phyloP scores from a whole-genome alignment of 1,284 basidiomycete species.

The Athelia sp. region DNA sequence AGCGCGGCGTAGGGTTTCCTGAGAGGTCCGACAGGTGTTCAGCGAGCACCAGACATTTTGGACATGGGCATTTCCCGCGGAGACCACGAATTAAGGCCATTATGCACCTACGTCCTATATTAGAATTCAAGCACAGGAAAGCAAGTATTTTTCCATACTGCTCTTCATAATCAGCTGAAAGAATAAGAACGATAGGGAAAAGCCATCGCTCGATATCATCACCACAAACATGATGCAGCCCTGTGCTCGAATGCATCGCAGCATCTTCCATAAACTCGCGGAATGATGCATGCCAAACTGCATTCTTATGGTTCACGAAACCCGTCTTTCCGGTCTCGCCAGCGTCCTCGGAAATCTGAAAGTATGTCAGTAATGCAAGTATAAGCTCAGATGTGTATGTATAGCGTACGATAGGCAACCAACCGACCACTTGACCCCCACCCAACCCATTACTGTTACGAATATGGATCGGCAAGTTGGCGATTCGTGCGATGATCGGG shows the following conservation, averaged over 20 bases:
- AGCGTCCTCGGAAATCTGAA: conserved; percentile 12
- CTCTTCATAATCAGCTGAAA: conserved; percentile 31
- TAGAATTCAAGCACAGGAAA: too few species aligned
- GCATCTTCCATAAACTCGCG: conserved; percentile 14
- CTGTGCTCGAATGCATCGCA: conserved; percentile 10
- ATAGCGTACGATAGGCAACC: conserved; percentile 36
- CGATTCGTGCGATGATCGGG: conserved; percentile 32
- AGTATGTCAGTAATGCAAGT: background rate
- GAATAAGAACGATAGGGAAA: conserved; percentile 22
- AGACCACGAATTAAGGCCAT: conserved; percentile 29
- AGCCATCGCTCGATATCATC: conserved; percentile 13
- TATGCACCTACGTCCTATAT: conserved; percentile 7
- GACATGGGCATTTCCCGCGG: conserved; percentile 23
- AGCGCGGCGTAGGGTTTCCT: conserved; percentile 10
- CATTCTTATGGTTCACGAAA: conserved; percentile 19
- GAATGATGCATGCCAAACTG: conserved; percentile 25
- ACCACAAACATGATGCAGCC: conserved; percentile 14
- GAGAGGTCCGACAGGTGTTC: conserved; percentile 16
- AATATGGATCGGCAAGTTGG: conserved; percentile 31
- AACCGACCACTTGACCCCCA: conserved; percentile 35
- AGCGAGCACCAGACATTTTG: conserved; percentile 26
- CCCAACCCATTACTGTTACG: conserved; percentile 30
- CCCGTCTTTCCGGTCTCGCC: conserved; percentile 11
- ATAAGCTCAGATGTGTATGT: conserved; percentile 30
- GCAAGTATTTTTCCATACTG: conserved; percentile 20